phyloP scores from a whole-genome alignment of 78 protist genomes.

The Dictyostelium intermedium region DNA sequence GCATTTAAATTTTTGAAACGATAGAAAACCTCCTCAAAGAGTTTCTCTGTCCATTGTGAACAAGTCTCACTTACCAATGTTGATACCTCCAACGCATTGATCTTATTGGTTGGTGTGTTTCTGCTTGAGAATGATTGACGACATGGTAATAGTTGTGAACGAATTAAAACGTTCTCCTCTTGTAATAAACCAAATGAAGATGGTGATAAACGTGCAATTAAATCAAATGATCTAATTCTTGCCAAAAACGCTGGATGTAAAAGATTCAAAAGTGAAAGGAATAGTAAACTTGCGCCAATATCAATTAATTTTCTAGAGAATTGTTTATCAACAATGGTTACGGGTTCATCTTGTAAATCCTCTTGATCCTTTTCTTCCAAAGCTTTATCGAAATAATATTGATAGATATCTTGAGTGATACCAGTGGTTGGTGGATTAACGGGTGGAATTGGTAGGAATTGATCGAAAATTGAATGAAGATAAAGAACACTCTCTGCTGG shows the following conservation, averaged over 20 bases:
- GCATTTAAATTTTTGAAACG: conserved; percentile 7
- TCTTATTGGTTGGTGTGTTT: conserved; percentile 57
- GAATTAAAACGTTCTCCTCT: conserved; percentile 27
- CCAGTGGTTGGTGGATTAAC: conserved; percentile 64
- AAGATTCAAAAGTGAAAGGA: conserved; percentile 23
- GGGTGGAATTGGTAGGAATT: conserved; percentile 66
- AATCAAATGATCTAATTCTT: conserved; percentile 59
- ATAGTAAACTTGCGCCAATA: conserved; percentile 41
- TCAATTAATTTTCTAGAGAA: conserved; percentile 33
- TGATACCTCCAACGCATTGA: conserved; percentile 47
- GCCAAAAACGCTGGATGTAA: conserved; percentile 64
- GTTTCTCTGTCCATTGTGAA: conserved; percentile 42
- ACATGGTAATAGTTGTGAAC: conserved; percentile 38
- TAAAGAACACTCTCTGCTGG: conserved; percentile 50
- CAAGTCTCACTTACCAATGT: conserved; percentile 16
- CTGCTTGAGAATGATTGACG: conserved; percentile 57
- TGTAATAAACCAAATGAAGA: conserved; percentile 27
- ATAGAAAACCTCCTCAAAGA: conserved; percentile 60
- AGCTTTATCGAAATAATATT: conserved; percentile 51
- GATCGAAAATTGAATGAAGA: conserved; percentile 70
- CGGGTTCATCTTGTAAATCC: conserved; percentile 41
- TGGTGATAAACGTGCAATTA: conserved; percentile 53
- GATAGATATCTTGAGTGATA: conserved; percentile 66
- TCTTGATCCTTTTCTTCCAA: conserved; percentile 66
- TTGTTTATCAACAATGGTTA: conserved; percentile 2